Evolutionary conservation across 192 early-diverging fungal species (phyloP).

Genomic region (Dissophora globulifera): DNA sequence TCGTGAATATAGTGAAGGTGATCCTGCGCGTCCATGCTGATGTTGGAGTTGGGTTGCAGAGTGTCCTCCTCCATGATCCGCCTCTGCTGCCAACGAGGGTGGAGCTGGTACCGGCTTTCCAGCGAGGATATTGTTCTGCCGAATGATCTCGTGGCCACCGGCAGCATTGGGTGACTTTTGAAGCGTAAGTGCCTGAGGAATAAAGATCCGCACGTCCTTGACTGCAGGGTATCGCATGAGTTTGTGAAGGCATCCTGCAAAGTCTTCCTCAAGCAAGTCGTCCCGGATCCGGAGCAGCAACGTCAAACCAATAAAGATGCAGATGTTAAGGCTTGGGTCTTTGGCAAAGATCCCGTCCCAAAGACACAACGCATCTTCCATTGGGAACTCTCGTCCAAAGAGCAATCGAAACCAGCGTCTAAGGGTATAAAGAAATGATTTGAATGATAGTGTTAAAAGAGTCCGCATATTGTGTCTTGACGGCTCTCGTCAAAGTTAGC

Average conservation of each 20-base stretch:
- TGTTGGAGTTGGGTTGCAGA: conserved; percentile 16
- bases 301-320: conserved; percentile 85
- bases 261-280: conserved; percentile 71
- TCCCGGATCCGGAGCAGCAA: conserved; percentile 76
- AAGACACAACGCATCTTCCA: conserved; percentile 74
- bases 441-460: too few species aligned
- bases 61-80: background rate
- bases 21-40: background rate
- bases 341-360: conserved; percentile 96
- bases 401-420: conserved; percentile 91
- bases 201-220: conserved; percentile 59
- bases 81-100: conserved; percentile 8
- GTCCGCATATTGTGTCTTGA: too few species aligned
- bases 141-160: conserved; percentile 60
- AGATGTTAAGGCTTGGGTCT: conserved; percentile 77
- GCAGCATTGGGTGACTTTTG: conserved; percentile 58
- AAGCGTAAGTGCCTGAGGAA: conserved; percentile 74
- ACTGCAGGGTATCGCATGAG: conserved; percentile 72
- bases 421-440: conserved; percentile 6
- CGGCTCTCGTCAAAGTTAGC: too few species aligned
- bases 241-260: conserved; percentile 69
- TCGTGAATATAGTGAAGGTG: conserved; percentile 14
- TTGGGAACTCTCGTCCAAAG: conserved; percentile 89
- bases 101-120: conserved; percentile 52
- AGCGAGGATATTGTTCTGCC: conserved; percentile 63